Evolutionary conservation across 352 stramenopile genomes (phyloP).

Genomic region (Phytopythium aichiense): DNA sequence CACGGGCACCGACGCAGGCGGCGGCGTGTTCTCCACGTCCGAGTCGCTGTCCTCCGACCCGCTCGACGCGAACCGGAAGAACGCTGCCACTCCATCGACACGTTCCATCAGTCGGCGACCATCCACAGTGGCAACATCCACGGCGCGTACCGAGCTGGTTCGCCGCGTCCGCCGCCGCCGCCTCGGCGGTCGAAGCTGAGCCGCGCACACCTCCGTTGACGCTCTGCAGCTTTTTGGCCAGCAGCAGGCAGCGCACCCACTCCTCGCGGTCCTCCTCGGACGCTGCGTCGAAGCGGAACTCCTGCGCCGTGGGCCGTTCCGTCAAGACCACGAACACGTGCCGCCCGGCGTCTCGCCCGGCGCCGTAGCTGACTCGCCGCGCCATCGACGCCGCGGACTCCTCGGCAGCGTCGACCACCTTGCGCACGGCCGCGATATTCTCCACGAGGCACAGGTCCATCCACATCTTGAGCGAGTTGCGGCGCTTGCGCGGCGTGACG

Average conservation of each 20-base stretch:
- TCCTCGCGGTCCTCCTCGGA: conserved; percentile 33
- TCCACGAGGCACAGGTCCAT: conserved; percentile 39
- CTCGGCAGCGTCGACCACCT: conserved; percentile 17
- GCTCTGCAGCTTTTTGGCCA: conserved; percentile 31
- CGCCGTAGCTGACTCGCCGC: conserved; percentile 17
- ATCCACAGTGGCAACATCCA: not conserved
- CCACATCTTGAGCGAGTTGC: conserved; percentile 43
- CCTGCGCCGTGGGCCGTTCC: conserved; percentile 16
- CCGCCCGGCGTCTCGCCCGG: not conserved
- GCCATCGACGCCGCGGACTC: not conserved
- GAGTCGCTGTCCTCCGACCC: conserved; percentile 43
- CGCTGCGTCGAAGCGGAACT: conserved; percentile 34
- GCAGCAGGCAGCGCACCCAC: conserved; percentile 37
- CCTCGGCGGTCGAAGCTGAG: not conserved
- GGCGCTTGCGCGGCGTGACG: conserved; percentile 36
- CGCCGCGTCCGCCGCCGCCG: not conserved
- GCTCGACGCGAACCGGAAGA: conserved; percentile 49
- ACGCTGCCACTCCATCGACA: conserved; percentile 17
- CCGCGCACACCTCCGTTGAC: conserved; percentile 4
- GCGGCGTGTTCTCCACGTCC: conserved; percentile 21
- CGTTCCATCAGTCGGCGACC: not conserved
- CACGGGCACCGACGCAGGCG: not conserved
- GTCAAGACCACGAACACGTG: conserved; percentile 33
- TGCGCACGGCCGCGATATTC: conserved; percentile 27
- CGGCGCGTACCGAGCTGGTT: conserved; percentile 15